Evolutionary conservation across 805 yeast genomes (phyloP).

Genomic region (Cyberlindnera xylosilytica): DNA sequence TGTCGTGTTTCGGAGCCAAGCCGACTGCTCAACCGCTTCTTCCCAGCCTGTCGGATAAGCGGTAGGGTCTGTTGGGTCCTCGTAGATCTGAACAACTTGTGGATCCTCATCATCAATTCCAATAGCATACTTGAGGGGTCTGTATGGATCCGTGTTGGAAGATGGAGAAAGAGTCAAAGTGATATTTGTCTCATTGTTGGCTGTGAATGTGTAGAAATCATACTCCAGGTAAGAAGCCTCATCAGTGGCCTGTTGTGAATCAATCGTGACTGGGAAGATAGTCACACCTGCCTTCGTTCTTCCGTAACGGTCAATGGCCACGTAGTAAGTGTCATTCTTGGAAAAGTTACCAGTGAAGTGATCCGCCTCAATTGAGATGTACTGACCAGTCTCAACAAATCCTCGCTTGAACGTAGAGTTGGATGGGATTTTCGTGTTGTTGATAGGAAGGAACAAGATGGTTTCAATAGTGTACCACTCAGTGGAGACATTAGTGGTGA

Average conservation of each 20-base stretch:
- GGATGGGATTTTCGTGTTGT: slow-evolving; percentile 12
- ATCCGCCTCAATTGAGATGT: slow-evolving; percentile 15
- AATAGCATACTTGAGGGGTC: slow-evolving; percentile 15
- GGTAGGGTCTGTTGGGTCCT: slow-evolving; percentile 12
- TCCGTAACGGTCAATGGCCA: slow-evolving; percentile 10
- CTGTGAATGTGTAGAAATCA: slow-evolving; percentile 11
- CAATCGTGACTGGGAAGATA: slow-evolving; percentile 14
- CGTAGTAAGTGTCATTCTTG: slow-evolving; percentile 9
- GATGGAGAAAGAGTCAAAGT: slow-evolving; percentile 12
- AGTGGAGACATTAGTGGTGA: slow-evolving; percentile 12
- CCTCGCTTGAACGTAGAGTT: slow-evolving; percentile 5
- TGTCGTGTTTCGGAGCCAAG: slow-evolving; percentile 14
- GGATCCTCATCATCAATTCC: slow-evolving; percentile 13
- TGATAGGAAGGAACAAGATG: slow-evolving; percentile 10
- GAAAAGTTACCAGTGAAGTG: slow-evolving; percentile 10
- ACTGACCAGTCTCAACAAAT: slow-evolving; percentile 13
- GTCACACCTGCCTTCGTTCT: slow-evolving; percentile 14
- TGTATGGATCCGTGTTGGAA: slow-evolving; percentile 11
- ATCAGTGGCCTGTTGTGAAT: slow-evolving; percentile 8
- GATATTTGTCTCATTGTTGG: slow-evolving; percentile 10
- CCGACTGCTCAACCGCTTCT: slow-evolving; percentile 12
- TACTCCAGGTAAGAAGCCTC: slow-evolving; percentile 11
- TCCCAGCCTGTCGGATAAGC: slow-evolving; percentile 16
- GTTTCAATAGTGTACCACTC: slow-evolving; percentile 6
- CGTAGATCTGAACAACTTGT: slow-evolving; percentile 12